Evolutionary conservation across 208 protist genomes (phyloP), one percentile per base, ranked within the genome.

Genomic region (Naegleria lovaniensis): DNA sequence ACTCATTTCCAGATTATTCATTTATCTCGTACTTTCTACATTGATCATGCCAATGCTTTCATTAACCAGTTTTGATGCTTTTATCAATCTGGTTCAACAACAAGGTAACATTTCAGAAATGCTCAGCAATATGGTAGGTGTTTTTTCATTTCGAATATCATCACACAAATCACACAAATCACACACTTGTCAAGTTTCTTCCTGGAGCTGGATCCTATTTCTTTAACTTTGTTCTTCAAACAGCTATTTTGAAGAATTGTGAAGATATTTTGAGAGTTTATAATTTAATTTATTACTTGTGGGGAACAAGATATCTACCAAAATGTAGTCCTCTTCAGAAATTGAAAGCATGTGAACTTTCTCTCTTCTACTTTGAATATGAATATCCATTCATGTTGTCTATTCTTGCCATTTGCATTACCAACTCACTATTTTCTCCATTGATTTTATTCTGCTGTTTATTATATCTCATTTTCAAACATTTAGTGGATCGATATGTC

Each of bases 401-500:
- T 0, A 43, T 90, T 90, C 5, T 90, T 19, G 19, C 33, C 0
- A 87, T 90, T 16, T 39, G 22, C 11, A 48, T 90, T 0, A n/a
- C 33, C 7, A 59, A 90, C n/a, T 59, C 55, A 59, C 19, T 85
- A 29, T 83, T 83, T 51, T 39, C 33, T 40, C 89, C 89, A 43
- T 13, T 90, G 6, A 90, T 90, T 76, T 33, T 90, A 58, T 85
- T 52, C 9, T 55, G 38, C 75, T 51, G 88, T 19, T 58, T 90
- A 55, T n/a, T 33, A 11, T 90, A 90, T 36, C 22, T 85, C 5
- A 39, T 85, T 29, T 76, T 84, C 40, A 90, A 90, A 76, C 88
- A 90, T 85, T 58, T 90, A 9, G 88, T 90, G 11, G 88, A 90
- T 76, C 15, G 83, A 51, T 90, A 90, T n/a, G 76, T 86, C 16